Conservation (phyloP, 805 yeast species). For the Candida chilensis region DNA sequence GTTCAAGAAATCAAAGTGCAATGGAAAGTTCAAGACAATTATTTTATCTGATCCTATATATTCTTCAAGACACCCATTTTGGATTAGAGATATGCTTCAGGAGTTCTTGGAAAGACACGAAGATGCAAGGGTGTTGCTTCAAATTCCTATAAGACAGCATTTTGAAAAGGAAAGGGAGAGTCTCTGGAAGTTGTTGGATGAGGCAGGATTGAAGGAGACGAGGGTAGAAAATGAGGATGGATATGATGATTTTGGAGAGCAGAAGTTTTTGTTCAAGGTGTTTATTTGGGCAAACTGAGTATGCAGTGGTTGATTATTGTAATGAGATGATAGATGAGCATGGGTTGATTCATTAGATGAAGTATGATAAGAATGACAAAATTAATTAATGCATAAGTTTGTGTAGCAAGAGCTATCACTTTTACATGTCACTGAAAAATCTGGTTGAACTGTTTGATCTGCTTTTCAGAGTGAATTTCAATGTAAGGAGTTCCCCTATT, state of each 20-base stretch:
- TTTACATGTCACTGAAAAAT: too few relatives aligned
- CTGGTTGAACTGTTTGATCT: too few relatives aligned
- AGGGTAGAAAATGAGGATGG: constrained; percentile 51
- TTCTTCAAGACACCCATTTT: constrained; percentile 69
- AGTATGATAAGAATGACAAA: too few relatives aligned
- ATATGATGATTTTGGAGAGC: constrained; percentile 78
- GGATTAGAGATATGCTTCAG: constrained; percentile 55
- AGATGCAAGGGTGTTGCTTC: constrained; percentile 47
- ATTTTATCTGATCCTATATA: constrained; percentile 86
- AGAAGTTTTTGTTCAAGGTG: constrained; percentile 43
- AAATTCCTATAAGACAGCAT: constrained; percentile 64
- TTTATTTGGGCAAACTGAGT: too few relatives aligned
- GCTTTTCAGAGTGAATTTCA: too few relatives aligned
- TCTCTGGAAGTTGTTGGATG: constrained; percentile 47
- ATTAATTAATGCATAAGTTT: too few relatives aligned
- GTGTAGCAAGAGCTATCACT: too few relatives aligned
- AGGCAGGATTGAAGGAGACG: constrained; percentile 22
- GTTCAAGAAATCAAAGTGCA: constrained; percentile 16
- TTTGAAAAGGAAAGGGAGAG: constrained; percentile 56
- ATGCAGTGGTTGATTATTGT: too few relatives aligned
- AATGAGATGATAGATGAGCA: too few relatives aligned
- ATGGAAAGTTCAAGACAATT: constrained; percentile 43
- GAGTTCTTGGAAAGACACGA: constrained; percentile 25
- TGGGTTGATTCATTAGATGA: too few relatives aligned
- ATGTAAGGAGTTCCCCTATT: too few relatives aligned